A percentile compares a stretch with the other conserved stretches of the same genome.
Evolutionary conservation across 768 basidiomycete genomes (phyloP).

Genomic region (Grammothele lineata): DNA sequence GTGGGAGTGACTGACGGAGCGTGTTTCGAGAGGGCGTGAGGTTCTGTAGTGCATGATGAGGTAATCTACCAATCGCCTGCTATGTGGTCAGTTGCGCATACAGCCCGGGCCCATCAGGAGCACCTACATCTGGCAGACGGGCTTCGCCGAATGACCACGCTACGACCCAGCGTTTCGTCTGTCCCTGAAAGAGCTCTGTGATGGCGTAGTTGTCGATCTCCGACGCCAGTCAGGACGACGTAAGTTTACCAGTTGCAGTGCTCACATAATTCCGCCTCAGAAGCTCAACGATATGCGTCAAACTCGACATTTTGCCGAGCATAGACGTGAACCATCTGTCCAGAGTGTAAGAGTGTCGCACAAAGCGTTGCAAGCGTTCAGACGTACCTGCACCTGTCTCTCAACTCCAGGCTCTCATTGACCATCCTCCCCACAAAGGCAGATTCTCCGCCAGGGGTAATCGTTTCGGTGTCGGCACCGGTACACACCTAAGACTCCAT

Average conservation of each 20-base stretch:
- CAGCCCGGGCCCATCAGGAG: neutral
- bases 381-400: conserved; percentile 53
- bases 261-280: conserved; percentile 29
- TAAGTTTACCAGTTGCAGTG: too few relatives aligned
- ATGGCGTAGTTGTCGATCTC: conserved; percentile 88
- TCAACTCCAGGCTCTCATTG: conserved; percentile 54
- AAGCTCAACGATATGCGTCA: conserved; percentile 53
- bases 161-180: conserved; percentile 89
- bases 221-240: conserved; percentile 10
- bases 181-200: conserved; percentile 79
- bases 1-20: conserved; percentile 36
- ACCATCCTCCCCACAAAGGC: conserved; percentile 78
- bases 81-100: neutral
- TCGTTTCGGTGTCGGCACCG: conserved; percentile 83
- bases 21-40: conserved; percentile 59
- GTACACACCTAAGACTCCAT: conserved; percentile 91
- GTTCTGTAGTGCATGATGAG: conserved; percentile 40
- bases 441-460: conserved; percentile 83
- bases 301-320: conserved; percentile 81
- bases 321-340: conserved; percentile 90
- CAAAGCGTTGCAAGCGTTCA: too few relatives aligned
- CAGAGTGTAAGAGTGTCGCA: neutral
- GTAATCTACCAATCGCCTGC: conserved; percentile 34
- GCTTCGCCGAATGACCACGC: conserved; percentile 74
- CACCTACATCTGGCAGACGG: conserved; percentile 74